Evolutionary conservation across 805 yeast genomes (phyloP).

Genomic region (Clavispora fructus): DNA sequence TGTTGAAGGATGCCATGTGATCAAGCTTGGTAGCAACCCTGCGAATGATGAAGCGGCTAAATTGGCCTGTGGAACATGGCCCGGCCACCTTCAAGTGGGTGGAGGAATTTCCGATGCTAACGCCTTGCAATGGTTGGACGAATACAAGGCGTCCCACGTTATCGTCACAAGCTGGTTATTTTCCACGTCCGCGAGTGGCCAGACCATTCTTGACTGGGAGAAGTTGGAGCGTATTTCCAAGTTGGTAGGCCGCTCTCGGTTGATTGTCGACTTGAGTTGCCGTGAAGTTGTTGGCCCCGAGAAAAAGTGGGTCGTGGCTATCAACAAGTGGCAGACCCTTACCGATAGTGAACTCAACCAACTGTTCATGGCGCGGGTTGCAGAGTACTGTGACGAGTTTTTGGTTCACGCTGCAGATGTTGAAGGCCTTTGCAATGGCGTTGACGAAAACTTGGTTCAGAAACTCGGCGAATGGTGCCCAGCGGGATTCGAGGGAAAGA

Average conservation of each 20-base stretch:
- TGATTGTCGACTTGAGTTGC: conserved; percentile 92
- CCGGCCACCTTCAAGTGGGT: conserved; percentile 72
- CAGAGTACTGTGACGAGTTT: conserved; percentile 75
- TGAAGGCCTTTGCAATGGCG: conserved; percentile 92
- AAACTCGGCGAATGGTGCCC: conserved; percentile 76
- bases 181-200: conserved; percentile 49
- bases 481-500: conserved; percentile 49
- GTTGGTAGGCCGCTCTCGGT: conserved; percentile 54
- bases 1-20: conserved; percentile 83
- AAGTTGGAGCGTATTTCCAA: conserved; percentile 48
- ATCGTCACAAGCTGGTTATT: conserved; percentile 92
- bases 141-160: conserved; percentile 72
- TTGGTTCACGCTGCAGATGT: conserved; percentile 97
- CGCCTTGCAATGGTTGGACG: conserved; percentile 71
- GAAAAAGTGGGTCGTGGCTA: conserved; percentile 82
- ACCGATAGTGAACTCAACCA: conserved; percentile 57
- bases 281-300: conserved; percentile 33
- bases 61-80: conserved; percentile 73
- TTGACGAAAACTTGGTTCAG: conserved; percentile 72
- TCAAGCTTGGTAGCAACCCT: conserved; percentile 74
- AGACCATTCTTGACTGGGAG: conserved; percentile 32
- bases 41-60: conserved; percentile 79
- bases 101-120: conserved; percentile 83
- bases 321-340: conserved; percentile 93
- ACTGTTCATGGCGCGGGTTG: conserved; percentile 49